phyloP scores from a whole-genome alignment of 2,329 filamentous ascomycete genomes.

The Scedosporium dehoogii region DNA sequence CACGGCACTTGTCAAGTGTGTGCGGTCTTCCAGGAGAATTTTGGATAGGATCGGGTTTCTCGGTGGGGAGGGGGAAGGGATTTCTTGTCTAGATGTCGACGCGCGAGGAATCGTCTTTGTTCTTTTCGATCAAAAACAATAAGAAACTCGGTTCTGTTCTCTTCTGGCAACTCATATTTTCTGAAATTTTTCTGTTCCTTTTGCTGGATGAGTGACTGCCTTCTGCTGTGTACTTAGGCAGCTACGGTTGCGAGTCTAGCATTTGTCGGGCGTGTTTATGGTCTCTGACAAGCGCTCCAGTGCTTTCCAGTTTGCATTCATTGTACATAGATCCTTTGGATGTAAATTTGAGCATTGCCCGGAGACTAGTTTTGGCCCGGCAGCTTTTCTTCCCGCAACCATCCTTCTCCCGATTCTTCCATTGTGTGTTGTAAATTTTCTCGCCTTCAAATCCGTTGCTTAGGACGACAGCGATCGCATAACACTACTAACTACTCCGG shows the following conservation, averaged over 20 bases:
- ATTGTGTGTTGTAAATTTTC: background rate
- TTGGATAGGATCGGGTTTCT: background rate
- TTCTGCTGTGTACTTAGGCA: background rate
- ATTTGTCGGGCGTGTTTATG: constrained; percentile 27
- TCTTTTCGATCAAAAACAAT: background rate
- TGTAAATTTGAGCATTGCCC: constrained; percentile 22
- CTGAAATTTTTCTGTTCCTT: constrained; percentile 11
- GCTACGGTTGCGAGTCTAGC: background rate
- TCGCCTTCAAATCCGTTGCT: background rate
- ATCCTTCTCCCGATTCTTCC: background rate
- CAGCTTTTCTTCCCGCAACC: constrained; percentile 10
- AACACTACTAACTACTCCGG: background rate
- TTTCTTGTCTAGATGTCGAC: background rate
- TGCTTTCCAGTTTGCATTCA: constrained; percentile 7
- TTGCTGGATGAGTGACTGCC: constrained; percentile 11
- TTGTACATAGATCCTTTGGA: constrained; percentile 15
- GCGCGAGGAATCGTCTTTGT: background rate
- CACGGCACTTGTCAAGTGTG: constrained; percentile 1
- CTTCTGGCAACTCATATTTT: constrained; percentile 8
- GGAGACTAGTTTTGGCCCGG: constrained; percentile 30
- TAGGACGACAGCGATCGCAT: background rate
- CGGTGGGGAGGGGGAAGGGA: background rate
- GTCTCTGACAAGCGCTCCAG: constrained; percentile 18
- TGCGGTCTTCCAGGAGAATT: background rate
- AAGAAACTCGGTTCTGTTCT: constrained; percentile 1